Percentiles rank a stretch among this genome's conserved stretches.
phyloP scores from a whole-genome alignment of 371 early-diverging fungal species.

The Zopfochytrium polystomum region DNA sequence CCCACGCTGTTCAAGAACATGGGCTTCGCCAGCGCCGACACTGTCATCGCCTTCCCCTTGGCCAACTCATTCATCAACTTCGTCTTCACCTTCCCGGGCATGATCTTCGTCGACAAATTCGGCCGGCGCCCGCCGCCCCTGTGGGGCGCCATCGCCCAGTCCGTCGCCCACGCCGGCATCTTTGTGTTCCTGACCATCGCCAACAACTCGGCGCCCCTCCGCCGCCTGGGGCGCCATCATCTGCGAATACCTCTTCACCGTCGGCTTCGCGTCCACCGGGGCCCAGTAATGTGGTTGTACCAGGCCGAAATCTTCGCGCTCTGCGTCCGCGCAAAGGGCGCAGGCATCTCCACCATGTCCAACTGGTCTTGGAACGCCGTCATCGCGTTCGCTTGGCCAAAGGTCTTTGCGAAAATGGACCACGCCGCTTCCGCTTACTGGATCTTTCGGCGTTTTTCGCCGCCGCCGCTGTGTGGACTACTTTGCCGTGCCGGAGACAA shows the following conservation, averaged over 20 bases:
- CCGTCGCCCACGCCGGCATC: too few species aligned
- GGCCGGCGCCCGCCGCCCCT: conserved; percentile 52
- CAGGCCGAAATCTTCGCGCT: too few species aligned
- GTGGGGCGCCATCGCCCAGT: too few species aligned
- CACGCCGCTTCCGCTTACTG: conserved; percentile 62
- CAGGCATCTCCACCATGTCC: conserved; percentile 79
- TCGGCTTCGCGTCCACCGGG: conserved; percentile 82
- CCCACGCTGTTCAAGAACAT: conserved; percentile 50
- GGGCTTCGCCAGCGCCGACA: conserved; percentile 35
- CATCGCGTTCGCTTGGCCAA: too few species aligned
- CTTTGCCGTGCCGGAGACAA: conserved; percentile 67
- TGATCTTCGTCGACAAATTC: too few species aligned
- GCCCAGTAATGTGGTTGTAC: conserved; percentile 91
- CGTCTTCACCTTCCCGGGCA: conserved; percentile 49
- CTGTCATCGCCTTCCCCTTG: conserved; percentile 36
- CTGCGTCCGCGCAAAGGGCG: conserved; percentile 67
- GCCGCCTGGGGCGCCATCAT: conserved; percentile 39
- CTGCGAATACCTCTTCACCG: conserved; percentile 38
- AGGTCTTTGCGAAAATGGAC: conserved; percentile 47
- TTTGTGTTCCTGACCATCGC: conserved; percentile 34
- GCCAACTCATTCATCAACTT: conserved; percentile 45
- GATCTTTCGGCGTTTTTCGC: conserved; percentile 62
- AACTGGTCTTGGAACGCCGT: conserved; percentile 81
- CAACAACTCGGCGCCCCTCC: conserved; percentile 13
- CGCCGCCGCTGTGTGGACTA: too few species aligned